Evolutionary conservation across 371 early-diverging fungal species (phyloP), one percentile per base, ranked within the genome.

Genomic region (Saksenaea vasiformis): DNA sequence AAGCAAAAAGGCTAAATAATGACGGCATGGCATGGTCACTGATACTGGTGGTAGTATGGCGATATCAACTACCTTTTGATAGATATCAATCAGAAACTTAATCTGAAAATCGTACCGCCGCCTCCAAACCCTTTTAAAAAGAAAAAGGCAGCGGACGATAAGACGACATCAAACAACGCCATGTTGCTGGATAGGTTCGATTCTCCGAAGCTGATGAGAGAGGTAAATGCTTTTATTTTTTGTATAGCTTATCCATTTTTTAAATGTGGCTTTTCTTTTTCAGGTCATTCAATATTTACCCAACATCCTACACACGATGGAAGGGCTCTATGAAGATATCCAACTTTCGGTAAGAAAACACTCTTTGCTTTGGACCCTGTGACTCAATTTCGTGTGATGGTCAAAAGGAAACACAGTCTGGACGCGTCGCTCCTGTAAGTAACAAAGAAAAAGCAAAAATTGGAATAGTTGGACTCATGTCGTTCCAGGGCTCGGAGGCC

Each of bases 21-120:
- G 1, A 57, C 1, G 36, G 9, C 5, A 1, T 57, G 13, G 26
- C 38, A 36, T 17, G 31, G 27, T 28, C 9, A 17, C 24, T 58
- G 4, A 47, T 38, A 22, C 27, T n/a, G n/a, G 35, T 5, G 28
- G 55, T 60, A 70, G 70, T 62, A 69, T 17, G 61, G 36, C 8
- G 77, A 70, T 26, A 65, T 81, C 14, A 80, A 73, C 35, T 86
- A 85, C 56, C 71, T 88, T 4, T 63, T 88, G 9, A 69, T 73
- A 14, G 89, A 88, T 59, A 64, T 88, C 14, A 70, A 74, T 34
- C 67, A 76, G 9, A 88, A 88, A 60, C 60, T 87, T 17, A 70
- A 76, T n/a, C 73, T 70, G 53, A 88, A 87, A 47, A 58, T 87
- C 26, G 73, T 72, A 2, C 71, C 78, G 0, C 68, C 74, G 1